Evolutionary conservation across 352 stramenopile species (phyloP).

Genomic region (Pythium rishiriense): DNA sequence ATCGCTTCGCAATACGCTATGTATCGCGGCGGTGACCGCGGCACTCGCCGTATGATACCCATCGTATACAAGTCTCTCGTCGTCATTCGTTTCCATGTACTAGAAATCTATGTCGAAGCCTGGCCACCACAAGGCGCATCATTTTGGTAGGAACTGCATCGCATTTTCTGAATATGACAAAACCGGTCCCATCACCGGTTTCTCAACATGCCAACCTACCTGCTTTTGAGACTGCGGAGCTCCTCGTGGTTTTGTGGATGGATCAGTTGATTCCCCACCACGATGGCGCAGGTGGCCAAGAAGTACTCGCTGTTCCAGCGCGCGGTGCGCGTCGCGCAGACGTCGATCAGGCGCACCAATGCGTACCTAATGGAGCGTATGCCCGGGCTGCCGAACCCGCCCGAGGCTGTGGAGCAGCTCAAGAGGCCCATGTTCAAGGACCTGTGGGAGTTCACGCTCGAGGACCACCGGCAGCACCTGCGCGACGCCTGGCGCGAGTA

Average conservation of each 20-base stretch:
- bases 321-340: conserved; percentile 69
- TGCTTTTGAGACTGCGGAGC: conserved; percentile 9
- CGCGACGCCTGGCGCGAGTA: conserved; percentile 76
- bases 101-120: too few species aligned
- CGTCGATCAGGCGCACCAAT: conserved; percentile 47
- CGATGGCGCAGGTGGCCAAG: conserved; percentile 37
- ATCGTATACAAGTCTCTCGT: too few species aligned
- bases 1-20: conserved; percentile 38
- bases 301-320: conserved; percentile 81
- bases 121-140: too few species aligned
- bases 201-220: neutral
- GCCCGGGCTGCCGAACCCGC: conserved; percentile 70
- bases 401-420: conserved; percentile 48
- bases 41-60: conserved; percentile 26
- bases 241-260: neutral
- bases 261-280: neutral
- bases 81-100: too few species aligned
- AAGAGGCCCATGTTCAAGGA: conserved; percentile 59
- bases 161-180: neutral
- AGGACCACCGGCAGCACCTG: conserved; percentile 63
- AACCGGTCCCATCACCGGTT: conserved; percentile 2
- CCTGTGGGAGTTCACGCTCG: conserved; percentile 77
- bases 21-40: conserved; percentile 40
- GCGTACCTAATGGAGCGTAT: conserved; percentile 58
- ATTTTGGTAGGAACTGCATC: neutral